Conservation (phyloP, 1,139 yeast genomes). For the Candida glucosophila region DNA sequence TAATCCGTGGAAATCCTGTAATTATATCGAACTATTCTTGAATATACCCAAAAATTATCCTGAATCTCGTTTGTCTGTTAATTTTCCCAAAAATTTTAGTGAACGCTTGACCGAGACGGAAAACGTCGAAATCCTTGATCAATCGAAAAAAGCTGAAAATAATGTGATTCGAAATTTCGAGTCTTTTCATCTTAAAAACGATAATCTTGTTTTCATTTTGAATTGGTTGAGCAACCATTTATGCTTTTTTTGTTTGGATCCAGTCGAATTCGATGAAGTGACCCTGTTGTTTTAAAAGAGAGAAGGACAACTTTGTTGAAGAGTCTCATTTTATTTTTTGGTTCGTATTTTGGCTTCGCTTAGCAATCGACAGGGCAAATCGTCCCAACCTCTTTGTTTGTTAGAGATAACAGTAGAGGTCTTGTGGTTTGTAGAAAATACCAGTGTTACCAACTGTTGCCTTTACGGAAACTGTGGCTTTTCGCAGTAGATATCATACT, state of each 20-base stretch:
- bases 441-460: too few relatives aligned
- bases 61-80: slow-evolving; percentile 8
- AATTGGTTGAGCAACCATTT: slow-evolving; percentile 24
- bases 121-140: slow-evolving; percentile 7
- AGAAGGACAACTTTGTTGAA: too few relatives aligned
- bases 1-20: slow-evolving; percentile 12
- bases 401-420: too few relatives aligned
- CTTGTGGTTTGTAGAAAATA: too few relatives aligned
- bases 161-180: slow-evolving; percentile 16
- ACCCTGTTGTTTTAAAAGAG: slow-evolving; percentile 1
- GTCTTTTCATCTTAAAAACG: slow-evolving; percentile 8
- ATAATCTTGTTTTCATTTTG: slow-evolving; percentile 14
- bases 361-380: too few relatives aligned
- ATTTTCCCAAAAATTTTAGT: slow-evolving; percentile 17
- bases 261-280: slow-evolving; percentile 8
- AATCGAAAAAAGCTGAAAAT: slow-evolving; percentile 13
- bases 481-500: too few relatives aligned
- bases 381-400: too few relatives aligned
- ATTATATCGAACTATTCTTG: slow-evolving; percentile 12
- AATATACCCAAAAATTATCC: slow-evolving; percentile 18
- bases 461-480: too few relatives aligned
- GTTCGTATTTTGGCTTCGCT: too few relatives aligned
- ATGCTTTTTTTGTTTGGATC: slow-evolving; percentile 13
- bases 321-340: too few relatives aligned
- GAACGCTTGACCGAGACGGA: slow-evolving; percentile 14